Evolutionary conservation across 352 stramenopile species (phyloP), one percentile per base, ranked within the genome.

Genomic region (Phytopythium litorale): DNA sequence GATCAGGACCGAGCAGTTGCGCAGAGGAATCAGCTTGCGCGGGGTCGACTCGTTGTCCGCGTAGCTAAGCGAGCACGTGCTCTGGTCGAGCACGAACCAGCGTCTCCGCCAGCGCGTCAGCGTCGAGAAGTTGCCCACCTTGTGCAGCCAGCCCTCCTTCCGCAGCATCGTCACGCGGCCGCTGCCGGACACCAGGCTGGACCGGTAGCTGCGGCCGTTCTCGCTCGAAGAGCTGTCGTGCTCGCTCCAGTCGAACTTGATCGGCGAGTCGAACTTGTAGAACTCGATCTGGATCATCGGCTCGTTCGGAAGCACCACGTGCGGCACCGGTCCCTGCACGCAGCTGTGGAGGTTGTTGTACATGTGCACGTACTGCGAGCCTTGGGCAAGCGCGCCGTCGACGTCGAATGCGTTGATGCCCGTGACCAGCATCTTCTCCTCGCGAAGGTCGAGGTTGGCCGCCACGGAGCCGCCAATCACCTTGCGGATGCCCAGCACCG

Each of bases 101-200:
- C 86, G 79, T 16, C 68, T 71, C 43, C 84, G 73, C 86, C 86
- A 95, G 55, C 84, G 79, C 18, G 82, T 92, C 68, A 85, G 81
- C 19, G 68, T 76, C 1, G 79, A 88, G 50, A 81, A 87, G 48
- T 84, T 84, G 37, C 86, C 86, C 35, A 92, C 75, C 70, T 93
- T 95, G 50, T 91, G 85, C 0, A 95, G 78, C 82, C 82, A 95
- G 21, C 86, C 86, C 51, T 89, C 83, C 62, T 95, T 95, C 42
- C 75, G 73, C 7, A 95, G 68, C 71, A 87, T 81, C 9, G 73
- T 66, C 8, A 79, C 72, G 46, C 79, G 80, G 43, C 73, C 78
- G 42, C 68, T 73, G 13, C 79, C 77, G 7, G 75, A 71, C 48
- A 71, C 66, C 19, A 66, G 58, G 30, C 61, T 64, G 12, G 48